Base-by-base conservation (phyloP, 257 asterid genomes). In the Przewalskia tangutica region DNA sequence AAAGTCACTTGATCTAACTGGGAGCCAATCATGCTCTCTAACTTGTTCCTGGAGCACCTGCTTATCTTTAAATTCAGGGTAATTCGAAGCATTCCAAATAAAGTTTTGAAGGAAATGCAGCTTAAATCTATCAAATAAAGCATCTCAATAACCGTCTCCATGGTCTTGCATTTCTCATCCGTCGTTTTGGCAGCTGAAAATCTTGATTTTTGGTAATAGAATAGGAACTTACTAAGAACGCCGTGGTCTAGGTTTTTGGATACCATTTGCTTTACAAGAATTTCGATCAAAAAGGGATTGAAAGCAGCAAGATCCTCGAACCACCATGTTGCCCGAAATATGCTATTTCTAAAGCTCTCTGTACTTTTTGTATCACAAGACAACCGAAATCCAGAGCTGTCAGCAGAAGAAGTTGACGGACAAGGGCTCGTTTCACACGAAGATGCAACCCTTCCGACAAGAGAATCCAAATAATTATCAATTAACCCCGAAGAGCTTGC, bases 351-450 rank as follows among this genome's bases (percentile, higher is more conserved):
- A 48, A 86, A 82, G 90, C 97, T 92, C 89, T 95, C 98, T 0
- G 90, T 89, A 83, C 98, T 92, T 82, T 90, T 92, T 0, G 98
- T 86, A 80, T 95, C 98, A 18, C 88, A 85, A 0, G 98, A 95
- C 54, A 88, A 71, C 56, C 98, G 85, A 56, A 80, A 85, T 18
- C 87, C 92, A 1, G 93, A 88, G 90, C 98, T 92, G 4, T 92
- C 94, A 0, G 98, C 88, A 1, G 97, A 95, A 46, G 94, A 92
- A 38, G 89, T 77, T 2, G 97, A 95, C 0, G 92, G 94, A 76
- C 97, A 91, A 9, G 98, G 95, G 53, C 97, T 95, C 9, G 89
- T 82, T 84, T 93, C 97, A 77, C 88, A 89, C 16, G 92, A 85
- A 0, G 87, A 82, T 0, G 88, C 89, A 18, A 93, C 81, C 60